Evolutionary conservation across 495 filamentous ascomycete genomes (phyloP).

Genomic region (Trypethelium eluteriae): DNA sequence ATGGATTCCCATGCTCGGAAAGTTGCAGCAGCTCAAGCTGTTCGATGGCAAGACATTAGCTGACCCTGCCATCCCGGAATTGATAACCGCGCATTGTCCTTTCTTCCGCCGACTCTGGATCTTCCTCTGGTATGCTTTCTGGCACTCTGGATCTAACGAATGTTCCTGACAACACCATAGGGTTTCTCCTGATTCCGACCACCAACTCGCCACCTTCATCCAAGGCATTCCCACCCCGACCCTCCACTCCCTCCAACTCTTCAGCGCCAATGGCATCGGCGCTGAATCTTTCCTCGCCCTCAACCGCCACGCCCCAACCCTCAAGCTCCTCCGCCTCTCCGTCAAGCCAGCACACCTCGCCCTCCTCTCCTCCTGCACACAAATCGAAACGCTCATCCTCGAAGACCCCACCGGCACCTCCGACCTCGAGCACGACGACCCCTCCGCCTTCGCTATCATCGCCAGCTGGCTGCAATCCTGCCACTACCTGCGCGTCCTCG

Average conservation of each 20-base stretch:
- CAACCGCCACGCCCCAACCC: slow-evolving; percentile 48
- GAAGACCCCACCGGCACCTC: slow-evolving; percentile 41
- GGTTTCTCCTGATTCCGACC: slow-evolving; percentile 41
- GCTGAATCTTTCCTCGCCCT: slow-evolving; percentile 51
- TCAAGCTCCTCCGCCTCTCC: slow-evolving; percentile 50
- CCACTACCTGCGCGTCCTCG: slow-evolving; percentile 44
- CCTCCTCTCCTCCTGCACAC: too few species aligned
- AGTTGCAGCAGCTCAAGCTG: slow-evolving; percentile 46
- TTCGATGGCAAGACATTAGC: slow-evolving; percentile 52
- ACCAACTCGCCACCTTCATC: slow-evolving; percentile 53
- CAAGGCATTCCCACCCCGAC: slow-evolving; percentile 48
- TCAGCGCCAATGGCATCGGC: slow-evolving; percentile 46
- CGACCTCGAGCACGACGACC: slow-evolving; percentile 40
- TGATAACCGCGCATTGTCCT: slow-evolving; percentile 53
- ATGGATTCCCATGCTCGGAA: slow-evolving; percentile 42
- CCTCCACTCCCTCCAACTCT: slow-evolving; percentile 52
- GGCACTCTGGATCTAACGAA: slow-evolving; percentile 48
- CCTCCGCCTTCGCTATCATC: slow-evolving; percentile 46
- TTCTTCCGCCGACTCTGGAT: slow-evolving; percentile 54
- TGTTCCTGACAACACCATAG: slow-evolving; percentile 45
- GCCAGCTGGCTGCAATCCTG: slow-evolving; percentile 51
- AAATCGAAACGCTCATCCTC: slow-evolving; percentile 26
- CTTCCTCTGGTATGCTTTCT: slow-evolving; percentile 42
- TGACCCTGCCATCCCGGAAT: slow-evolving; percentile 41
- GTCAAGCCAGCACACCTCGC: slow-evolving; percentile 32